Conservation (phyloP, 257 asterid species). For the Galeopsis tetrahit region DNA sequence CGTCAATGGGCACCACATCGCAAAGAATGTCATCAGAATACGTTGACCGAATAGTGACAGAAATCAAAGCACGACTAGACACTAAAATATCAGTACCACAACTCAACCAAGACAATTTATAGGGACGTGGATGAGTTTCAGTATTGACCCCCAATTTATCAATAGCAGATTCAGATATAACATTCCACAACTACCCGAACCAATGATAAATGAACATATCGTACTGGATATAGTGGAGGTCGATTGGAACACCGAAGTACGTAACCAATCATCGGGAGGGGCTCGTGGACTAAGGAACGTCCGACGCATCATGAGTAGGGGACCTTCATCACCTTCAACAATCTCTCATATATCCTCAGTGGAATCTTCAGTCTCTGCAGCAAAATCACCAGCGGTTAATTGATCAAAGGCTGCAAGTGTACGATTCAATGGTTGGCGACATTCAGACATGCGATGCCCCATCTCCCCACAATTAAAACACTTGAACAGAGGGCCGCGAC, state of each 20-base stretch:
- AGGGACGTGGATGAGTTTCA: background rate
- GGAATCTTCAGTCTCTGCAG: background rate
- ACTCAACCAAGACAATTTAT: background rate
- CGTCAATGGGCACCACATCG: background rate
- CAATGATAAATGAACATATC: background rate
- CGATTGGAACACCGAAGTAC: background rate
- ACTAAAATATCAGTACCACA: background rate
- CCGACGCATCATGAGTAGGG: background rate
- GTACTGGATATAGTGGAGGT: background rate
- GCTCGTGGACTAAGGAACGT: background rate
- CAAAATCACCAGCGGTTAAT: background rate
- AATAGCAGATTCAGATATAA: background rate
- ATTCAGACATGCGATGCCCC: background rate
- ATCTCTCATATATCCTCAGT: background rate
- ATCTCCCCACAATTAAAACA: background rate
- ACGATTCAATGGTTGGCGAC: background rate
- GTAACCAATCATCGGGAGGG: background rate
- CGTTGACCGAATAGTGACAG: background rate
- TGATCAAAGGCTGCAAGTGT: background rate
- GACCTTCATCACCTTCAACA: background rate
- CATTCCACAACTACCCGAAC: background rate
- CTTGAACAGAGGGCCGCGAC: background rate
- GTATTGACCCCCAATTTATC: background rate
- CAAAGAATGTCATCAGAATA: background rate
- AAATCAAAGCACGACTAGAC: background rate